Conservation (phyloP, 768 basidiomycete species). For the Filobasidium wieringae region DNA sequence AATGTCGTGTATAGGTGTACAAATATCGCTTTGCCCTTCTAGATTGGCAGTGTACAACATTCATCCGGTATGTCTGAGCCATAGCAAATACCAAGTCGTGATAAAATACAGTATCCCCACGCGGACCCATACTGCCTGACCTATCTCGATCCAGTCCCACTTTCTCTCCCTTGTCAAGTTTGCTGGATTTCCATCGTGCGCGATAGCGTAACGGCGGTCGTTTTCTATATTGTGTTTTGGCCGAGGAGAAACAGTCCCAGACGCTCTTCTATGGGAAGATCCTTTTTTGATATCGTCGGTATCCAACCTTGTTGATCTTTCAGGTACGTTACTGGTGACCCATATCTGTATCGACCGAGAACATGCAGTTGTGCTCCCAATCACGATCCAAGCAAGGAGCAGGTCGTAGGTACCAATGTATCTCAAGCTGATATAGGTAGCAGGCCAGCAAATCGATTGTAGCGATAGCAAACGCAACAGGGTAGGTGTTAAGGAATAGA, state of each 20-base stretch:
- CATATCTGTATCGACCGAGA: constrained; percentile 62
- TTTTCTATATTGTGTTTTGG: neutral
- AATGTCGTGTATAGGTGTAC: no score
- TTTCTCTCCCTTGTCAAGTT: neutral
- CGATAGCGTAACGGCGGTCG: neutral
- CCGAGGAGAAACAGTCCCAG: neutral
- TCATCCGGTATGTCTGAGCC: constrained; percentile 5
- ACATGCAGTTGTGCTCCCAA: constrained; percentile 76
- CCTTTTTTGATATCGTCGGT: neutral
- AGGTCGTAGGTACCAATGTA: constrained; percentile 62
- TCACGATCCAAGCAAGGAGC: constrained; percentile 76
- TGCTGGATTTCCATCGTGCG: neutral
- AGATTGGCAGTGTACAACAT: no score
- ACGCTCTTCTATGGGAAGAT: neutral
- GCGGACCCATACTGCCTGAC: constrained; percentile 8
- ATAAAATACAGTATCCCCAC: constrained; percentile 11
- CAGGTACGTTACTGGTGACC: constrained; percentile 79
- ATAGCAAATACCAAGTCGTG: constrained; percentile 13
- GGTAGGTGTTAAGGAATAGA: constrained; percentile 77
- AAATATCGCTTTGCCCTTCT: no score
- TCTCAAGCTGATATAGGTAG: constrained; percentile 70
- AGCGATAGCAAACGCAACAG: constrained; percentile 82
- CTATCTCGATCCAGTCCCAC: constrained; percentile 15
- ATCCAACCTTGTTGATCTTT: constrained; percentile 1
- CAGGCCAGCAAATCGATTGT: constrained; percentile 93